These are phyloP conservation scores for Diaporthe batatas DNA, from an alignment of 2,329 filamentous ascomycete species.

Conservation along the genomic window DNA sequence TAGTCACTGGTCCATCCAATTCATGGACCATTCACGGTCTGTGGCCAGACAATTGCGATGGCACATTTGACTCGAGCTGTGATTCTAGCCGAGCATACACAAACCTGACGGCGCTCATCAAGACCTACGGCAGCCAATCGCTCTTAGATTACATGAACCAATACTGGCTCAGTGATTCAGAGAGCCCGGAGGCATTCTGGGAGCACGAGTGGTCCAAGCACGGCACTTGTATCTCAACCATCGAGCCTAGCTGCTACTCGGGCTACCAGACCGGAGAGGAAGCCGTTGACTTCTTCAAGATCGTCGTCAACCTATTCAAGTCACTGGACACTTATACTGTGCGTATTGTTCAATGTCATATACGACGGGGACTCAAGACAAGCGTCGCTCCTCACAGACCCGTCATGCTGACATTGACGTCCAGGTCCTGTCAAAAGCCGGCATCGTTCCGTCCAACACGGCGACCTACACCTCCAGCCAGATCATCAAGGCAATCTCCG, in stretches of 20 bases:
- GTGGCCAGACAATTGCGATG: slow-evolving; percentile 41
- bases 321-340: slow-evolving; percentile 40
- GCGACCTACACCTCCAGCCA: slow-evolving; percentile 36
- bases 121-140: slow-evolving; percentile 34
- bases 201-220: slow-evolving; percentile 41
- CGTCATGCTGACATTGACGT: neutral
- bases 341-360: neutral
- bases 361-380: neutral
- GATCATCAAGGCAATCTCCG: slow-evolving; percentile 38
- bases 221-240: slow-evolving; percentile 39
- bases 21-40: slow-evolving; percentile 42
- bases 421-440: slow-evolving; percentile 36
- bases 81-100: slow-evolving; percentile 38
- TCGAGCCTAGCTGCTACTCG: slow-evolving; percentile 38
- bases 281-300: slow-evolving; percentile 41
- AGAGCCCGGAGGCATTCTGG: slow-evolving; percentile 39
- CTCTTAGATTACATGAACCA: slow-evolving; percentile 37
- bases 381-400: no score
- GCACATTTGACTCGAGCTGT: slow-evolving; percentile 34
- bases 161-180: slow-evolving; percentile 40
- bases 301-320: slow-evolving; percentile 37
- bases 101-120: slow-evolving; percentile 38
- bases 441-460: slow-evolving; percentile 39
- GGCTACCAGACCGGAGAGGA: slow-evolving; percentile 39
- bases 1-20: slow-evolving; percentile 37